Percentiles rank a stretch among this genome's conserved stretches.
Conservation (phyloP, 2,329 filamentous ascomycete species). For the Karstenula rhodostoma region DNA sequence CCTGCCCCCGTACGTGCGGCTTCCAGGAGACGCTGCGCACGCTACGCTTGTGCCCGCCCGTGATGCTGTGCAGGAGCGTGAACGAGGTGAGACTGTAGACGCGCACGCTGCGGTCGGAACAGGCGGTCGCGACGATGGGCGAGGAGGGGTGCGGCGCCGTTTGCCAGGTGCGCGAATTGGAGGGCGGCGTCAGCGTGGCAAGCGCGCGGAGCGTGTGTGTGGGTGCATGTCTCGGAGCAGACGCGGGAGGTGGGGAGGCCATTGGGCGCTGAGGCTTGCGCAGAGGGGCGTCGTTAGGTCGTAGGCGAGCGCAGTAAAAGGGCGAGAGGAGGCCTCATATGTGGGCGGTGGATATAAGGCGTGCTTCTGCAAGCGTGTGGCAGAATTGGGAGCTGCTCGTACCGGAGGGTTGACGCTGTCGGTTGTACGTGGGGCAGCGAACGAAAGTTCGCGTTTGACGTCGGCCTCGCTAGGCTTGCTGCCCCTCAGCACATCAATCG, state of each 20-base stretch:
- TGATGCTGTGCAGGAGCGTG: constrained; percentile 78
- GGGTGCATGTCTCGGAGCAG: constrained; percentile 17
- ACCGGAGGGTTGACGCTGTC: neutral
- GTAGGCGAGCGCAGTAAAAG: neutral
- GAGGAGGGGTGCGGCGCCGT: constrained; percentile 85
- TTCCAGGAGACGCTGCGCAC: constrained; percentile 92
- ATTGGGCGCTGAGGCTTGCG: constrained; percentile 2
- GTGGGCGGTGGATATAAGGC: neutral
- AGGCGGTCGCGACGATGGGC: constrained; percentile 87
- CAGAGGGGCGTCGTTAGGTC: neutral
- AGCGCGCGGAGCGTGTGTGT: constrained; percentile 50
- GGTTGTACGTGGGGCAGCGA: constrained; percentile 5
- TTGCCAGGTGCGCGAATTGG: constrained; percentile 77
- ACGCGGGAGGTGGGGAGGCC: constrained; percentile 15
- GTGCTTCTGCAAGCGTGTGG: neutral
- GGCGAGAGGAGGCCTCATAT: neutral
- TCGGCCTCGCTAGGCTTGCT: constrained; percentile 7
- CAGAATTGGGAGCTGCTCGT: neutral
- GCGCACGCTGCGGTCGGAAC: constrained; percentile 84
- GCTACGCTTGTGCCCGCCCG: constrained; percentile 88
- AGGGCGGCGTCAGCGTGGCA: constrained; percentile 63
- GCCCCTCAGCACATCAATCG: neutral
- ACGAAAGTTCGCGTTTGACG: constrained; percentile 8
- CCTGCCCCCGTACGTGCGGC: constrained; percentile 66
- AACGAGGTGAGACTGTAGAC: constrained; percentile 88